phyloP scores from a whole-genome alignment of 2,329 filamentous ascomycete genomes.

The Pseudovirgaria hyperparasitica region DNA sequence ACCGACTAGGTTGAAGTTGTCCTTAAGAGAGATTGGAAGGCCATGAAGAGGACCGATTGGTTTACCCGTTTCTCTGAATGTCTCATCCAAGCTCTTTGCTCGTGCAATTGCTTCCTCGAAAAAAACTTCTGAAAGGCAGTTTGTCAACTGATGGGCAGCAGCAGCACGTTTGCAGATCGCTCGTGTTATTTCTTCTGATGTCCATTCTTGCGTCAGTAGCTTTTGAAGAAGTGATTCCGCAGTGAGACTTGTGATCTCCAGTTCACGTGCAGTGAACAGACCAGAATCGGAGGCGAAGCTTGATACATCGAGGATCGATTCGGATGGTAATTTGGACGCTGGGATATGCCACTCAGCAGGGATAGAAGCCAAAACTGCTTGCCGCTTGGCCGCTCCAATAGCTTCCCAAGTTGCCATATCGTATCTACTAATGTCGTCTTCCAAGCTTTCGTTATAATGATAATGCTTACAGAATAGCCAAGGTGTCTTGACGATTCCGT shows the following conservation, averaged over 20 bases:
- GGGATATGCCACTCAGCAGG: constrained; percentile 47
- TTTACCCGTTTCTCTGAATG: constrained; percentile 32
- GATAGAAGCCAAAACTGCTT: constrained; percentile 36
- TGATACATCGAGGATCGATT: constrained; percentile 43
- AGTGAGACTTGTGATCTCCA: constrained; percentile 35
- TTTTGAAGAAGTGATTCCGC: constrained; percentile 28
- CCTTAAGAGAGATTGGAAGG: constrained; percentile 54
- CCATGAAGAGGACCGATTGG: constrained; percentile 54
- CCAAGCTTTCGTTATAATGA: constrained; percentile 1
- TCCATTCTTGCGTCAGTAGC: constrained; percentile 32
- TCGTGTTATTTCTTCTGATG: constrained; percentile 36
- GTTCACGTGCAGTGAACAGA: constrained; percentile 43
- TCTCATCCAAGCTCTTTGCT: constrained; percentile 40
- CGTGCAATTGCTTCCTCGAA: constrained; percentile 39
- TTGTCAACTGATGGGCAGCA: constrained; percentile 46
- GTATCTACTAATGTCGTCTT: constrained; percentile 7
- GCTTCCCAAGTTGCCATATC: constrained; percentile 27
- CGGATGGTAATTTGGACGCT: constrained; percentile 37
- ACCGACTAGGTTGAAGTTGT: constrained; percentile 52
- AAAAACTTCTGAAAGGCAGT: constrained; percentile 46
- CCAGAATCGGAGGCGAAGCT: constrained; percentile 42
- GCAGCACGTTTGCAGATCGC: constrained; percentile 43
- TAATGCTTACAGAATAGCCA: neutral
- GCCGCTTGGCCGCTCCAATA: constrained; percentile 30
- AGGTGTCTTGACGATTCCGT: too few relatives aligned